Conservation (phyloP, 495 filamentous ascomycete species). For the Xylaria telfairii region DNA sequence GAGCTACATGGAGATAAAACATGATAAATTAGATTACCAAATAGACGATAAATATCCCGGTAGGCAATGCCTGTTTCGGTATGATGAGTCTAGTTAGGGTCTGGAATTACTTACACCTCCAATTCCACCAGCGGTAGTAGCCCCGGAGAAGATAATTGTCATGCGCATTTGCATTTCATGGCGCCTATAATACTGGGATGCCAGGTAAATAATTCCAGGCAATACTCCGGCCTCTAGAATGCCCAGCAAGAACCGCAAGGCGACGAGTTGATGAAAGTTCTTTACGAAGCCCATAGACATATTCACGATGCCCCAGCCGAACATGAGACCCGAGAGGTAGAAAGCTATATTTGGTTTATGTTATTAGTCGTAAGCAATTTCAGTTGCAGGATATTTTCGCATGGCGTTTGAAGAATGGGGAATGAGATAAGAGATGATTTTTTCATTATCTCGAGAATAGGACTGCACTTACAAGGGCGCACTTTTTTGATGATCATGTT, state of each 20-base stretch:
- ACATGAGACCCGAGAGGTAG: conserved; percentile 61
- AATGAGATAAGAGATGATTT: neutral
- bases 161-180: conserved; percentile 66
- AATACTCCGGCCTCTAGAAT: conserved; percentile 65
- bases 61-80: neutral
- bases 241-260: conserved; percentile 62
- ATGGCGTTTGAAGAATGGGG: neutral
- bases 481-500: conserved; percentile 62
- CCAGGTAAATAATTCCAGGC: conserved; percentile 61
- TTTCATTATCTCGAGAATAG: neutral
- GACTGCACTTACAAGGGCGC: conserved; percentile 19
- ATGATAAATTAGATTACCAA: neutral
- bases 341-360: conserved; percentile 42
- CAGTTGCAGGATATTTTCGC: neutral
- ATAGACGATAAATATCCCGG: neutral
- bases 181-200: conserved; percentile 68
- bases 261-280: conserved; percentile 60
- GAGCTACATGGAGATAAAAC: conserved; percentile 35
- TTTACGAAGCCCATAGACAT: conserved; percentile 57
- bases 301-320: conserved; percentile 62
- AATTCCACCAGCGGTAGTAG: conserved; percentile 65
- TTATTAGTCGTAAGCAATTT: neutral
- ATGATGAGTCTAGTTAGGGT: neutral
- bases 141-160: conserved; percentile 63
- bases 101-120: conserved; percentile 50